These are phyloP conservation scores for Diophrys sp. DNA, from an alignment of 73 alveolate species.

Conservation along the genomic window DNA sequence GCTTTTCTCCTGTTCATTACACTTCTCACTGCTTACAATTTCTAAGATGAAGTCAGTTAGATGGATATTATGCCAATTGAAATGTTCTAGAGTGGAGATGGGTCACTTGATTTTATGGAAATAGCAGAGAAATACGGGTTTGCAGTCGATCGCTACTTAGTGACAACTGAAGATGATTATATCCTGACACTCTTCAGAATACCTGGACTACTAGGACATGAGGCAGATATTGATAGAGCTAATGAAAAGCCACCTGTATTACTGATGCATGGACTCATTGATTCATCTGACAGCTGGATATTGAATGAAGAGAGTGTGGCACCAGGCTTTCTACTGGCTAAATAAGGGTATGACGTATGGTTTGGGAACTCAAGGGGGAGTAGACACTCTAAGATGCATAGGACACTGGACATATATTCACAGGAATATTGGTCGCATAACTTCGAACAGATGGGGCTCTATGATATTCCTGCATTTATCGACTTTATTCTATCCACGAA, in stretches of 20 bases:
- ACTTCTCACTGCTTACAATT: too few species aligned
- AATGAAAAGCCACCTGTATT: slow-evolving; percentile 46
- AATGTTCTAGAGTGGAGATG: too few species aligned
- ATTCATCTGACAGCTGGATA: slow-evolving; percentile 79
- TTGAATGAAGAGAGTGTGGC: slow-evolving; percentile 16
- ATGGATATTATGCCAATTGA: too few species aligned
- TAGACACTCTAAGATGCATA: slow-evolving; percentile 31
- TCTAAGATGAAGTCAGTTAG: too few species aligned
- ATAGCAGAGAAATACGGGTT: slow-evolving; percentile 67
- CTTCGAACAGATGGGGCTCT: slow-evolving; percentile 81
- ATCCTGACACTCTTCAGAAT: slow-evolving; percentile 77
- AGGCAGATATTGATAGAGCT: too few species aligned
- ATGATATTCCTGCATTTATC: slow-evolving; percentile 75
- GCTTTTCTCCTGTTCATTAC: too few species aligned
- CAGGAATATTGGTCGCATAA: slow-evolving; percentile 84
- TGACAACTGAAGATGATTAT: slow-evolving; percentile 82
- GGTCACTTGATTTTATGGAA: too few species aligned
- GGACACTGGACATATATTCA: slow-evolving; percentile 36
- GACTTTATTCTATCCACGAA: slow-evolving; percentile 47
- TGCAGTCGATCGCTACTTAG: slow-evolving; percentile 67
- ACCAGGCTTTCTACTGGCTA: slow-evolving; percentile 39
- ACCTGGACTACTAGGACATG: too few species aligned
- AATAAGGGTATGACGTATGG: slow-evolving; percentile 92
- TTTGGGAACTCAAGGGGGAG: slow-evolving; percentile 87
- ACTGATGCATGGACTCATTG: slow-evolving; percentile 84